Evolutionary conservation across 2,329 filamentous ascomycete species (phyloP), one percentile per base, ranked within the genome.

Genomic region (Fusarium napiforme): DNA sequence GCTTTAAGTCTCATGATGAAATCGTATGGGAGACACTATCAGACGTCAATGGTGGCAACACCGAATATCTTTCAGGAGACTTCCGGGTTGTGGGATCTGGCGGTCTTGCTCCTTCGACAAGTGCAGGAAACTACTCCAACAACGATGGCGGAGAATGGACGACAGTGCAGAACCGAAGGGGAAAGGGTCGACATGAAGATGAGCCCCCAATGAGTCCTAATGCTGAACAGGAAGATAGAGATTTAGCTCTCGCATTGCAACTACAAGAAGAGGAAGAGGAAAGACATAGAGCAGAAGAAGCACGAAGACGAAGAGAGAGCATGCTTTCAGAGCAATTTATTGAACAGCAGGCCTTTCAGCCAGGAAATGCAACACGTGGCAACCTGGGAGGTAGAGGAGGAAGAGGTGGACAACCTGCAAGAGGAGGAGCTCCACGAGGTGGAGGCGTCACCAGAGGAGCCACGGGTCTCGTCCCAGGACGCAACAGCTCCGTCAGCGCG

Each of bases 11-110:
- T 15, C 94, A 98, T 75, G 92, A 95, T 21, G 96, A 98, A 80
- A 91, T 99, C 18, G 94, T 99, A 1, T 99, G 96, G 96, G 96
- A 99, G 82, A 96, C 93, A 15, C 86, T 99, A 4, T 92, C 93
- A 2, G 96, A 98, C 77, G 92, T 97, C 28, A 96, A 92, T 58
- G 96, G 96, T 12, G 92, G 93, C 77, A 89, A 89, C 19, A 91
- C 93, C 5, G 93, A 95, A 79, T 94, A 97, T 77, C 94, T 94
- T 75, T 94, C 95, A 0, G 96, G 96, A 4, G 95, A 98, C 78
- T 98, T 98, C 81, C 89, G 92, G 37, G 87, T 93, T 1, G 93
- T 98, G n/a, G 92, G 94, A 91, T 75, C 83, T 79, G 66, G 73
- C 30, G 66, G 75, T 66, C 58, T 61, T 64, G 62, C 69, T 15